Evolutionary conservation across 106 monocot genomes (phyloP).

Genomic region (Dendrobium catenatum): DNA sequence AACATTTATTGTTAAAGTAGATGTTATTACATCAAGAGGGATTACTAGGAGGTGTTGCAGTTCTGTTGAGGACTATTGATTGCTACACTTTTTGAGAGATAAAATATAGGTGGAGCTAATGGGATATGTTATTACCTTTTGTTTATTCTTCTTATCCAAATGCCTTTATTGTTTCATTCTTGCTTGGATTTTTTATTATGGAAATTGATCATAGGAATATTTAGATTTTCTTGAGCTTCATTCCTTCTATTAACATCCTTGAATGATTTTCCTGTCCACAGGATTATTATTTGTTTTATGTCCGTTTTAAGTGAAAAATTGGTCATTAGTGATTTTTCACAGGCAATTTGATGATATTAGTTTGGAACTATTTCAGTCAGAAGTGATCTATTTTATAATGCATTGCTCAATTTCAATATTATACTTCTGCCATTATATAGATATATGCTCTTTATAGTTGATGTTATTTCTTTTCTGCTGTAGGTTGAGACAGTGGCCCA

Average conservation of each 20-base stretch:
- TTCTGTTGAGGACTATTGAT: too few relatives aligned
- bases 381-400: neutral
- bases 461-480: conserved; percentile 2
- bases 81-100: too few relatives aligned
- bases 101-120: too few relatives aligned
- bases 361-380: neutral
- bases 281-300: neutral
- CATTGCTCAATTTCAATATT: neutral
- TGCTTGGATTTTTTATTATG: neutral
- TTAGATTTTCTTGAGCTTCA: conserved; percentile 3
- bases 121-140: too few relatives aligned
- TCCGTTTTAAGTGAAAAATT: neutral
- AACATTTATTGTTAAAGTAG: too few relatives aligned
- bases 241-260: neutral
- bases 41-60: too few relatives aligned
- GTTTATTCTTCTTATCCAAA: neutral
- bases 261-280: neutral
- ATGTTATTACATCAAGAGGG: too few relatives aligned
- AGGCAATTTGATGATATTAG: neutral
- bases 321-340: neutral
- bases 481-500: conserved; percentile 89
- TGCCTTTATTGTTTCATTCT: neutral
- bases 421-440: neutral
- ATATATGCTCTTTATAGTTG: neutral
- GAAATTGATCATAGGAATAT: neutral